These are phyloP conservation scores for Rhodamnia rubescens DNA, from an alignment of 345 rosid species.

Conservation along the genomic window DNA sequence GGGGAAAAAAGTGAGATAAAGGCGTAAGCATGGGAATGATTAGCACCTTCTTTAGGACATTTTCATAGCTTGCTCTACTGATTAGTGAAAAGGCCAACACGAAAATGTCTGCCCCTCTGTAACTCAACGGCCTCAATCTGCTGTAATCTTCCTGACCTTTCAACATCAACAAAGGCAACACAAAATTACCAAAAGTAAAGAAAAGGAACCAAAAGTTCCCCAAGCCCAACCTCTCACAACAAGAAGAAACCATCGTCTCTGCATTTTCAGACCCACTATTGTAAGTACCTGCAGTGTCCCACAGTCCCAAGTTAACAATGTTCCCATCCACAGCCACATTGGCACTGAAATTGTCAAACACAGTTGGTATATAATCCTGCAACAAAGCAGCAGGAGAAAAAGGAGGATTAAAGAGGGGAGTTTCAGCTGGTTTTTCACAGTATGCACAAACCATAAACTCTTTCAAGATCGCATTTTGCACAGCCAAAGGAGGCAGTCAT, in stretches of 20 bases:
- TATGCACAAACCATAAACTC: neutral
- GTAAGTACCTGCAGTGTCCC: constrained; percentile 94
- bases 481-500: neutral
- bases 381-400: neutral
- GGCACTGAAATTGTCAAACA: constrained; percentile 98
- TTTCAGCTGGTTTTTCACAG: neutral
- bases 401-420: neutral
- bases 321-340: constrained; percentile 90
- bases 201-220: neutral
- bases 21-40: constrained; percentile 1
- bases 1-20: neutral
- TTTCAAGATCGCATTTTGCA: neutral
- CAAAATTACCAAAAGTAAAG: neutral
- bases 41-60: constrained; percentile 86
- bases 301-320: constrained; percentile 89
- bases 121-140: constrained; percentile 95
- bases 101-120: constrained; percentile 93
- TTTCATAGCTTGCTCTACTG: constrained; percentile 94
- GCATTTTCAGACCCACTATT: neutral
- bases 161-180: constrained; percentile 3
- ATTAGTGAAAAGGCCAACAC: constrained; percentile 87
- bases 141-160: constrained; percentile 98
- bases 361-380: constrained; percentile 96
- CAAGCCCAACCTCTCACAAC: neutral
- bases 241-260: neutral